These are phyloP conservation scores for Malus hybrid DNA, from an alignment of 331 rosid species.

Conservation along the genomic window DNA sequence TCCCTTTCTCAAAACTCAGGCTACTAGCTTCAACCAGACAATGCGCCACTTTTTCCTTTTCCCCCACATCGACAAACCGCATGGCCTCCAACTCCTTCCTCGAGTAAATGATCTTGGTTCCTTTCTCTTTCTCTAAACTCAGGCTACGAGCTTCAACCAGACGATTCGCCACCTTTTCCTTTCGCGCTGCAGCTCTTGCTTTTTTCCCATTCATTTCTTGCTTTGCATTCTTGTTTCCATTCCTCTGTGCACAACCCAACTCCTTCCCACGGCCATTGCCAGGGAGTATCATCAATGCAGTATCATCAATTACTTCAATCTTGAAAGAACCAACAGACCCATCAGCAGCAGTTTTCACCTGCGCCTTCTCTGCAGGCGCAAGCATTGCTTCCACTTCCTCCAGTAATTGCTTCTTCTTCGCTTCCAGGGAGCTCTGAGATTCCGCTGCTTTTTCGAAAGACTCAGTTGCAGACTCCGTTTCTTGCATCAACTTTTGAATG, in stretches of 20 bases:
- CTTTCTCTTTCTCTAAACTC: constrained; percentile 13
- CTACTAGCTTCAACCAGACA: not conserved
- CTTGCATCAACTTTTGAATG: not conserved
- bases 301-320: constrained; percentile 72
- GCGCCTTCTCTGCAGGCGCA: constrained; percentile 24
- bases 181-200: constrained; percentile 31
- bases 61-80: constrained; percentile 25
- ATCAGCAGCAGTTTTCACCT: not conserved
- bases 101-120: constrained; percentile 39
- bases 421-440: constrained; percentile 23
- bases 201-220: constrained; percentile 25
- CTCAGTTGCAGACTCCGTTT: not conserved
- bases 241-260: constrained; percentile 12
- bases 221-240: constrained; percentile 2
- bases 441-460: constrained; percentile 8
- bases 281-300: constrained; percentile 51
- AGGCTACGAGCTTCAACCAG: constrained; percentile 1
- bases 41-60: constrained; percentile 16
- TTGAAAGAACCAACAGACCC: constrained; percentile 24
- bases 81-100: constrained; percentile 61
- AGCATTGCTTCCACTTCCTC: constrained; percentile 53
- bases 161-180: constrained; percentile 9
- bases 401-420: constrained; percentile 46
- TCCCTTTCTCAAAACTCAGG: constrained; percentile 9
- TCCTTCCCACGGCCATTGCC: constrained; percentile 11